Evolutionary conservation across 768 basidiomycete species (phyloP).

Genomic region (Lentinula boryana): DNA sequence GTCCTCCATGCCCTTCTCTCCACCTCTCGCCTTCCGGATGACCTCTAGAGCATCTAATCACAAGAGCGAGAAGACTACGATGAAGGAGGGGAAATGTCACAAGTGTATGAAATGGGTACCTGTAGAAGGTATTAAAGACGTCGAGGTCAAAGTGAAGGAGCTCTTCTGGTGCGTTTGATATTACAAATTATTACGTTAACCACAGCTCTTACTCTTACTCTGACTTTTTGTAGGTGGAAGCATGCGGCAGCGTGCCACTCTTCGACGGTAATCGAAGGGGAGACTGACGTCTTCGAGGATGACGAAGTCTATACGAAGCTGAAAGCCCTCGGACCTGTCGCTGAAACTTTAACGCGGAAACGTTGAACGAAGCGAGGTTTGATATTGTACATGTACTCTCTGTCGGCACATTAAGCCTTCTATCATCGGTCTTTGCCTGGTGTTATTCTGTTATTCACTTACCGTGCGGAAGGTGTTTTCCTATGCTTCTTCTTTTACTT

Average conservation of each 20-base stretch:
- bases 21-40: conserved; percentile 59
- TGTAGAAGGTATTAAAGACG: conserved; percentile 68
- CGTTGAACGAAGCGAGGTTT: not conserved
- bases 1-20: conserved; percentile 70
- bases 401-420: too few species aligned
- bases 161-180: conserved; percentile 59
- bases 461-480: too few species aligned
- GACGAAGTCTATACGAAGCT: conserved; percentile 36
- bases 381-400: too few species aligned
- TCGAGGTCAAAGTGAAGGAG: conserved; percentile 73
- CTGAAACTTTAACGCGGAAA: not conserved
- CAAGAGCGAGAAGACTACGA: conserved; percentile 52
- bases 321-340: conserved; percentile 11
- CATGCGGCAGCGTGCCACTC: conserved; percentile 77
- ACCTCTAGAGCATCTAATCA: conserved; percentile 36
- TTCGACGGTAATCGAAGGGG: conserved; percentile 46
- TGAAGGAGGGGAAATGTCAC: conserved; percentile 75
- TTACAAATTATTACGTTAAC: not conserved
- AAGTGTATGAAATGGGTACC: conserved; percentile 68
- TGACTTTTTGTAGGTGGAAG: conserved; percentile 55
- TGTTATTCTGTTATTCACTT: too few species aligned
- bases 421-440: too few species aligned
- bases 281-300: conserved; percentile 50
- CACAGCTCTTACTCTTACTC: not conserved
- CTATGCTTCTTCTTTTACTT: not conserved